Percentiles rank a stretch among this genome's conserved stretches.
These are phyloP conservation scores for Tetrahymena thermophila DNA, from an alignment of 73 alveolate genomes.

Conservation along the genomic window DNA sequence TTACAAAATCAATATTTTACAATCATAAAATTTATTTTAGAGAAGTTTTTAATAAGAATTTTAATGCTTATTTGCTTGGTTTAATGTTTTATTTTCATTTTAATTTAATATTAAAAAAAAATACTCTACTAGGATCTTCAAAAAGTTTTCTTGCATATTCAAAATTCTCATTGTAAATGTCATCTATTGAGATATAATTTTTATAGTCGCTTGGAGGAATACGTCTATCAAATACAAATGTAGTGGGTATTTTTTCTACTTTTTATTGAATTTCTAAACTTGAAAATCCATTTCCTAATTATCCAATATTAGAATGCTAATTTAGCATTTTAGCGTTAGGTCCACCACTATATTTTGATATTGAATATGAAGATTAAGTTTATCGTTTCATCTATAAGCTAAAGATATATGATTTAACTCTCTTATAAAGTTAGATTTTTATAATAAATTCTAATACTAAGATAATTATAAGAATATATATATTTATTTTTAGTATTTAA, in stretches of 20 bases:
- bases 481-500: neutral
- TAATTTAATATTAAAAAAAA: neutral
- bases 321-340: neutral
- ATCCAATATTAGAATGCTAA: neutral
- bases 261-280: neutral
- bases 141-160: neutral
- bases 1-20: no score
- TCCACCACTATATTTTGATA: neutral
- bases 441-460: neutral
- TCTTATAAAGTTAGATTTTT: no score
- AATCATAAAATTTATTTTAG: no score
- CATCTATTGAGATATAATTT: neutral
- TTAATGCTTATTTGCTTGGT: neutral
- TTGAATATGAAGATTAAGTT: neutral
- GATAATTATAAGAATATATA: neutral
- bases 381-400: neutral
- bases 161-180: neutral
- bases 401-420: neutral
- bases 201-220: neutral
- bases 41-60: no score
- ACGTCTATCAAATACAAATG: neutral
- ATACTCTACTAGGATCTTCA: conserved; percentile 2
- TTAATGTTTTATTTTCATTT: neutral
- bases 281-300: neutral
- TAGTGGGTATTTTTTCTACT: neutral